These are phyloP conservation scores for Cutaneotrichosporon arboriforme DNA, from an alignment of 1,284 basidiomycete genomes.

Conservation along the genomic window DNA sequence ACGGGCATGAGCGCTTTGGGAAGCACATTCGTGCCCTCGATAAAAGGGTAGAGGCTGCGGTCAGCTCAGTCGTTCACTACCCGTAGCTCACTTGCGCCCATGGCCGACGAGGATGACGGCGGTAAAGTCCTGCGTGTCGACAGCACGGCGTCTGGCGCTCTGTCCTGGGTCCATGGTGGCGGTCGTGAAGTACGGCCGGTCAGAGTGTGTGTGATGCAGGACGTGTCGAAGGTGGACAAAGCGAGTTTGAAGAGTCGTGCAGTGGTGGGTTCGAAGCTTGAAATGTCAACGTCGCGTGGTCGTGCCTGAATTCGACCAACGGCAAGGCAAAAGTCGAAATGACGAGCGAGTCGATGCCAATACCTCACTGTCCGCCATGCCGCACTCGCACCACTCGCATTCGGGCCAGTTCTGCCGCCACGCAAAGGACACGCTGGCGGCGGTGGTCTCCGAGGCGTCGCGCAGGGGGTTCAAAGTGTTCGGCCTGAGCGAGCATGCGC, in stretches of 20 bases:
- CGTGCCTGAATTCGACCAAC: no score
- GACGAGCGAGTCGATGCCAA: background rate
- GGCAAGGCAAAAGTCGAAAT: background rate
- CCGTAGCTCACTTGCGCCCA: conserved; percentile 66
- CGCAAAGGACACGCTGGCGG: conserved; percentile 67
- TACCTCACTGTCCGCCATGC: conserved; percentile 54
- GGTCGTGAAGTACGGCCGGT: no score
- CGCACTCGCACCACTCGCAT: conserved; percentile 87
- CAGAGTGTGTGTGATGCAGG: no score
- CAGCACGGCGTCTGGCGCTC: background rate
- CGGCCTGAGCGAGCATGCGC: conserved; percentile 91
- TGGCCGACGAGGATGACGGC: conserved; percentile 79
- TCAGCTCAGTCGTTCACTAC: background rate
- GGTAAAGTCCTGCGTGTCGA: conserved; percentile 59
- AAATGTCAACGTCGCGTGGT: background rate
- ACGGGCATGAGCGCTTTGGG: conserved; percentile 77
- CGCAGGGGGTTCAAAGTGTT: conserved; percentile 71
- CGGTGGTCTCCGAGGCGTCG: conserved; percentile 74
- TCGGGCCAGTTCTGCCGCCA: conserved; percentile 96
- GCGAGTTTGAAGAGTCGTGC: no score
- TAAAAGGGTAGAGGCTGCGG: conserved; percentile 44
- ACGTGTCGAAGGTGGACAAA: no score
- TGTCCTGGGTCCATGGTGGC: conserved; percentile 2
- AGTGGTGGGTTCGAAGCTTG: no score
- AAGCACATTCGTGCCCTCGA: conserved; percentile 40